Evolutionary conservation across 345 rosid genomes (phyloP), one percentile per base, ranked within the genome.

Genomic region (Gossypium ekmanianum): DNA sequence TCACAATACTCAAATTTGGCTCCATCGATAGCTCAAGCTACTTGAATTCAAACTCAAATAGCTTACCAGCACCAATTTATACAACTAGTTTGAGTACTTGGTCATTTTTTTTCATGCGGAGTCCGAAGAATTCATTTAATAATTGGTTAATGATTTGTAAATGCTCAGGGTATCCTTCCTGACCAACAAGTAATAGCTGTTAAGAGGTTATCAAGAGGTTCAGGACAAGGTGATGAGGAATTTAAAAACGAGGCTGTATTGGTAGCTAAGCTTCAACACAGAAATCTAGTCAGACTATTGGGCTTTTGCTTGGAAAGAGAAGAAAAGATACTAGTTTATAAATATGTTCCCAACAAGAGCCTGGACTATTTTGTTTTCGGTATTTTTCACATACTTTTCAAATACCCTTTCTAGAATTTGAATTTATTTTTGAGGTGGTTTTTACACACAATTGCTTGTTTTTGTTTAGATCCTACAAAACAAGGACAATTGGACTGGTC

Each of bases 401-500:
- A 13, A 1, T 6, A 29, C 17, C 26, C 39, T 3, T 29, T 29
- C 1, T 8, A 4, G 6, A 43, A 11, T 64, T 10, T 54, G 0
- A n/a, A 39, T 17, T 27, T 13, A 0, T 18, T 39, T 29, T 11
- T 0, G 9, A 10, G 39, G 39, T 29, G 4, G 39, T 29, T 29
- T 29, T 29, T 4, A 29, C 39, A 16, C 44, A 50, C 2, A 50
- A 26, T 2, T 27, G 58, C 45, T 39, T 50, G 0, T 63, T 18
- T 18, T 12, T 20, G 3, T 43, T 5, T 44, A 90, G 94, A 88
- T 75, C 75, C 81, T 0, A 72, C 61, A 14, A 81, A 75, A 61
- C 83, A 73, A 57, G 47, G 72, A 50, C 67, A 69, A 34, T 56
- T 90, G 77, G 84, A 86, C 39, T 92, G 97, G 97, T 58, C 76